Evolutionary conservation across 306 rosid species (phyloP).

Genomic region (Prunus persica): DNA sequence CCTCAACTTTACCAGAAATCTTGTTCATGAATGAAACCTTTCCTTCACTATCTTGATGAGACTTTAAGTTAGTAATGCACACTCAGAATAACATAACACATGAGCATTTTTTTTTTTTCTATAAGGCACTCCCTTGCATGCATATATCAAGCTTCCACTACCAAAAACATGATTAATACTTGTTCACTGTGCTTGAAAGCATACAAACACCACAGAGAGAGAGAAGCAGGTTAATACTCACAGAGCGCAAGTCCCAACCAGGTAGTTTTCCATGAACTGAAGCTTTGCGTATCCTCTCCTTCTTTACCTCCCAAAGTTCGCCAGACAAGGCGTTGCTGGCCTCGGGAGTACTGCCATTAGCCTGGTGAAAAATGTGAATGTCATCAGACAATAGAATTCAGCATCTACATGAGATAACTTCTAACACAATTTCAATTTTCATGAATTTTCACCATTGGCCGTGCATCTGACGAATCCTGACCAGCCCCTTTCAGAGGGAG

Average conservation of each 20-base stretch:
- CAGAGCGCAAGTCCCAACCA: conserved; percentile 96
- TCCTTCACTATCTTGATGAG: background rate
- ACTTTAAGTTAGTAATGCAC: background rate
- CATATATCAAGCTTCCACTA: no score
- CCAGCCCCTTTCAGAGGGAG: conserved; percentile 98
- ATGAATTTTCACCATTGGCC: conserved; percentile 47
- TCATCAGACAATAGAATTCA: conserved; percentile 18
- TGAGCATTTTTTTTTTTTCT: no score
- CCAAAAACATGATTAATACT: no score
- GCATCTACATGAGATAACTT: conserved; percentile 8
- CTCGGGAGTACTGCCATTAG: conserved; percentile 70
- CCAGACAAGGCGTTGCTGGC: conserved; percentile 98
- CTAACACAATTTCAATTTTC: conserved; percentile 14
- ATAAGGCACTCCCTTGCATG: no score
- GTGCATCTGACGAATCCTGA: conserved; percentile 91
- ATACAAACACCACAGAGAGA: background rate
- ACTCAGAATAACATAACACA: no score
- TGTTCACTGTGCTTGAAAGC: background rate
- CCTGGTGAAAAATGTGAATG: conserved; percentile 41
- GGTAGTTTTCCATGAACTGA: conserved; percentile 66
- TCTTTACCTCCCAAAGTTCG: conserved; percentile 95
- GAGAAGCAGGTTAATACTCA: conserved; percentile 37
- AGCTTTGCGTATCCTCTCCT: conserved; percentile 80
- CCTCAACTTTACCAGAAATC: background rate
- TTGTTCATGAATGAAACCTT: background rate